Conservation (phyloP, 2,329 filamentous ascomycete genomes). For the Rhinocladiella mackenziei region DNA sequence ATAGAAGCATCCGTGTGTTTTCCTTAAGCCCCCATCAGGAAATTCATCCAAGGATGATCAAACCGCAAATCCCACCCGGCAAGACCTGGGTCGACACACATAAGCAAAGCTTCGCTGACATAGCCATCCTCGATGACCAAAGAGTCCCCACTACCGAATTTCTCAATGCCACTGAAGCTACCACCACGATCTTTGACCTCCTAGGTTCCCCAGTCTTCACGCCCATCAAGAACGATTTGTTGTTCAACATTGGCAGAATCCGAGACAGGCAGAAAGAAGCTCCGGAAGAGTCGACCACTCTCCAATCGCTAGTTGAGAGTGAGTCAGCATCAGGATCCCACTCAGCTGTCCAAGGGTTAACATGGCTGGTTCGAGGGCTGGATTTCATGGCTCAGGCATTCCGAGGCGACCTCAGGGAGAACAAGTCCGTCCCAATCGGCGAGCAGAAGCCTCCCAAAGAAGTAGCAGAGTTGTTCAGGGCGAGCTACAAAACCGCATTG, state of each 20-base stretch:
- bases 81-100: constrained; percentile 2
- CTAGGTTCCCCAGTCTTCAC: constrained; percentile 70
- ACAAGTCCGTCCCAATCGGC: constrained; percentile 54
- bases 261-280: constrained; percentile 74
- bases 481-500: background rate
- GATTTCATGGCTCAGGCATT: constrained; percentile 89
- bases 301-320: constrained; percentile 80
- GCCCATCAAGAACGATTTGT: constrained; percentile 86
- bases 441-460: background rate
- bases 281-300: constrained; percentile 69
- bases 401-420: constrained; percentile 42
- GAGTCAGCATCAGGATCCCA: constrained; percentile 89
- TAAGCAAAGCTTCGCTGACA: background rate
- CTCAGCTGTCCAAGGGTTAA: constrained; percentile 76
- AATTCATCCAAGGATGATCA: background rate
- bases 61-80: background rate
- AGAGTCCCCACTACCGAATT: constrained; percentile 80
- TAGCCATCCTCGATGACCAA: constrained; percentile 49
- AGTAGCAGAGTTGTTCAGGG: background rate
- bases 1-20: too few species aligned
- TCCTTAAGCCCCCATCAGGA: too few species aligned
- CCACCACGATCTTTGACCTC: constrained; percentile 76
- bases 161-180: constrained; percentile 81
- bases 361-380: constrained; percentile 90
- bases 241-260: constrained; percentile 94